These are phyloP conservation scores for Ceratocystis lukuohia DNA, from an alignment of 2,329 filamentous ascomycete species.

Conservation along the genomic window DNA sequence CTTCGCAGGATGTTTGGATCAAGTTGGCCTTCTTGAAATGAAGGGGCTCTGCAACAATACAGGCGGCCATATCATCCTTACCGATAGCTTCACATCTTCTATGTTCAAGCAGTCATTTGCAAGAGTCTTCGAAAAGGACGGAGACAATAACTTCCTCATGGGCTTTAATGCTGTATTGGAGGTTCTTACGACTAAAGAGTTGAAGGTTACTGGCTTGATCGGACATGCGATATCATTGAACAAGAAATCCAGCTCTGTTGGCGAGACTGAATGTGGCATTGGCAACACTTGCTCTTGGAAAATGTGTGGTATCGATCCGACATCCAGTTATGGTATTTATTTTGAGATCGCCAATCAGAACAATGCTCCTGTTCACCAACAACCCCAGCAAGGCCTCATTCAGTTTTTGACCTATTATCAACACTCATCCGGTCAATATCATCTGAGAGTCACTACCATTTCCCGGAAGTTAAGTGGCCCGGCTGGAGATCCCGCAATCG, in stretches of 20 bases:
- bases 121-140: slow-evolving; percentile 93
- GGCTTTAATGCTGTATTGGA: slow-evolving; percentile 95
- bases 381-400: slow-evolving; percentile 85
- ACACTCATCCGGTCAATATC: slow-evolving; percentile 90
- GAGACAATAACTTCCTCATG: slow-evolving; percentile 88
- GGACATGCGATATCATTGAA: slow-evolving; percentile 93
- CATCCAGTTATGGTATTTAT: slow-evolving; percentile 87
- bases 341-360: slow-evolving; percentile 96
- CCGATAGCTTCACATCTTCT: slow-evolving; percentile 94
- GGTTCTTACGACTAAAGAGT: slow-evolving; percentile 90
- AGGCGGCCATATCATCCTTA: slow-evolving; percentile 94
- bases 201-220: slow-evolving; percentile 95
- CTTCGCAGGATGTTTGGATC: slow-evolving; percentile 92
- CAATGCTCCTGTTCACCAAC: slow-evolving; percentile 69
- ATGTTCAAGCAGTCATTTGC: slow-evolving; percentile 99
- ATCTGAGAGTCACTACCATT: slow-evolving; percentile 88
- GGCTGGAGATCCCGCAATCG: slow-evolving; percentile 84
- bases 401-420: slow-evolving; percentile 99
- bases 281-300: slow-evolving; percentile 99
- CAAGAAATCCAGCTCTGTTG: slow-evolving; percentile 94
- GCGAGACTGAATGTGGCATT: slow-evolving; percentile 95
- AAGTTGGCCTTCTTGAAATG: slow-evolving; percentile 96
- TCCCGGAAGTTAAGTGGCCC: slow-evolving; percentile 84
- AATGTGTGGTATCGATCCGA: slow-evolving; percentile 96
- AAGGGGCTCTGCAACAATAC: slow-evolving; percentile 93